Conservation (phyloP, 495 filamentous ascomycete genomes). For the Talaromyces stipitatus region DNA sequence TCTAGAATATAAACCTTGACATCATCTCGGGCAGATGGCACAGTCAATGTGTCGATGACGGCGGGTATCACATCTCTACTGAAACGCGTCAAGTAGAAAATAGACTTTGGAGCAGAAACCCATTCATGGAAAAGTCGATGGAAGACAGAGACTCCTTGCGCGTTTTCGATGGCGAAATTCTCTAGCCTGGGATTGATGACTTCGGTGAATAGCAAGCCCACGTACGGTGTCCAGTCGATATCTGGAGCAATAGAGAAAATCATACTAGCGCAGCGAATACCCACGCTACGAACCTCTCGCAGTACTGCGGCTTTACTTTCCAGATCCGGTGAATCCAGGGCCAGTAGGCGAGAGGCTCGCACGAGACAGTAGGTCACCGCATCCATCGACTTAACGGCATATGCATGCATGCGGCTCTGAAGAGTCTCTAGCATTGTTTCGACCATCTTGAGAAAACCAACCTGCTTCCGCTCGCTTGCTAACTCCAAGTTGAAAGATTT, state of each 20-base stretch:
- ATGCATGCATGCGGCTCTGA: slow-evolving; percentile 56
- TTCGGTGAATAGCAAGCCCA: slow-evolving; percentile 61
- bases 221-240: slow-evolving; percentile 64
- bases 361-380: slow-evolving; percentile 73
- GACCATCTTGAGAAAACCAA: slow-evolving; percentile 84
- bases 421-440: slow-evolving; percentile 80
- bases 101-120: slow-evolving; percentile 57
- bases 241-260: slow-evolving; percentile 62
- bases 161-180: slow-evolving; percentile 77
- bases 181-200: slow-evolving; percentile 68
- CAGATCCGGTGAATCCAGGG: slow-evolving; percentile 36
- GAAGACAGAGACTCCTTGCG: slow-evolving; percentile 77
- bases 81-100: slow-evolving; percentile 57
- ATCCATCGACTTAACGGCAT: slow-evolving; percentile 56
- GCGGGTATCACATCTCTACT: slow-evolving; percentile 58
- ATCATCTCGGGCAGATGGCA: slow-evolving; percentile 75
- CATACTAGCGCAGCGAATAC: slow-evolving; percentile 69
- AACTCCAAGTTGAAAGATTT: slow-evolving; percentile 43
- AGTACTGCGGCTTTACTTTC: slow-evolving; percentile 49
- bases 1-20: slow-evolving; percentile 77
- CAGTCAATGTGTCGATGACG: slow-evolving; percentile 61
- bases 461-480: slow-evolving; percentile 64
- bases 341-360: slow-evolving; percentile 54
- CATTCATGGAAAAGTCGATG: slow-evolving; percentile 76
- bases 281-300: slow-evolving; percentile 63